Evolutionary conservation across 345 rosid species (phyloP), one percentile per base, ranked within the genome.

Genomic region (Bretschneidera sinensis): DNA sequence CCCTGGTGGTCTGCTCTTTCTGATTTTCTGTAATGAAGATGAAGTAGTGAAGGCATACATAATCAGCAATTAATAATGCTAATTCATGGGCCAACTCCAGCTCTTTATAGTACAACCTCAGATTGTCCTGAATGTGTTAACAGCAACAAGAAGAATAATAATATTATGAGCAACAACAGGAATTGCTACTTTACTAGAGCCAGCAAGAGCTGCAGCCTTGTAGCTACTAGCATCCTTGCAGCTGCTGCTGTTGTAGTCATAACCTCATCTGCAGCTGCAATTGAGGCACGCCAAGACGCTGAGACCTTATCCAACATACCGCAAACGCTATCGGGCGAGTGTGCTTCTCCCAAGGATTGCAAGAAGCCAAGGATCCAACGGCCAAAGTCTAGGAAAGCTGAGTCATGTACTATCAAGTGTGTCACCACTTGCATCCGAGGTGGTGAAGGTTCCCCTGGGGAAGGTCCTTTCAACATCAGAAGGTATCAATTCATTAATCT

Each of bases 331-430:
- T 87, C 96, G 0, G 85, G 96, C 0, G 96, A 65, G 53, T 82
- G 87, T 55, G 48, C 72, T 5, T 39, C 51, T 9, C 51, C 68
- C 5, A 78, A 79, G 45, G 97, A 89, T 59, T 89, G 97, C 68
- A 77, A 73, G 67, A 92, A 81, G 78, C 76, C 87, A 33, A 85
- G 91, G 71, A 87, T 92, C 45, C 96, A 92, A 63, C 67, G 81
- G 19, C 97, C 98, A 7, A 87, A 87, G 67, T 85, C 97, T 1
- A 80, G 84, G 57, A 87, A 85, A 71, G 96, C 96, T 0, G 98
- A 92, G 80, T 69, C 77, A 6, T 92, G 98, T 69, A 92, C 97
- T 5, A 71, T 65, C 24, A 92, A 89, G 74, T 89, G 97, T 35
- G 87, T 92, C 28, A 68, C 74, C 70, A 82, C 97, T 54, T 92